phyloP scores from a whole-genome alignment of 768 basidiomycete species.

The Agrocybe praecox region DNA sequence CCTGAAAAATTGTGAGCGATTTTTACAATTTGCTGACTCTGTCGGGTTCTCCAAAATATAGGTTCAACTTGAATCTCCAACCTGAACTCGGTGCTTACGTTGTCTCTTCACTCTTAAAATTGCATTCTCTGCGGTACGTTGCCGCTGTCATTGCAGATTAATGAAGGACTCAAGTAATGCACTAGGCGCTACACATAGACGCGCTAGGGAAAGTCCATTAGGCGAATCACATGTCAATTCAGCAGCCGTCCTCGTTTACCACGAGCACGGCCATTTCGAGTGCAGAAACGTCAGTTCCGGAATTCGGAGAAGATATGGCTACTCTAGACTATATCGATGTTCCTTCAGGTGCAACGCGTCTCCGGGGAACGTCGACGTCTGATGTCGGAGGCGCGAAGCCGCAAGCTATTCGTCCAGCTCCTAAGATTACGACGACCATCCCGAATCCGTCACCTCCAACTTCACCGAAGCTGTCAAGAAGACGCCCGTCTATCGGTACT shows the following conservation, averaged over 20 bases:
- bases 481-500: slow-evolving; percentile 19
- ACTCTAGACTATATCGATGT: slow-evolving; percentile 52
- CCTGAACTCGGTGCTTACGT: too few species aligned
- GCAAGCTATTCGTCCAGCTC: slow-evolving; percentile 37
- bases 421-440: slow-evolving; percentile 44
- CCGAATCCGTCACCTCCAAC: slow-evolving; percentile 40
- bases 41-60: too few species aligned
- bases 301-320: slow-evolving; percentile 32
- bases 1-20: too few species aligned
- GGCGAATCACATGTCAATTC: neutral
- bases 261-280: neutral
- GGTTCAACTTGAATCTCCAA: too few species aligned
- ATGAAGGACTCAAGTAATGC: neutral
- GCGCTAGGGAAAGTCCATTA: neutral
- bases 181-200: too few species aligned
- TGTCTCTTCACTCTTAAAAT: too few species aligned
- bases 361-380: slow-evolving; percentile 20
- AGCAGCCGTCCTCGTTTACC: neutral
- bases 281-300: neutral
- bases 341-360: slow-evolving; percentile 43
- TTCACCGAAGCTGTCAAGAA: slow-evolving; percentile 25
- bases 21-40: too few species aligned
- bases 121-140: too few species aligned
- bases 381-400: slow-evolving; percentile 6
- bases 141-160: neutral